Base-by-base conservation (phyloP, 257 asterid species). In the Eucommia ulmoides region DNA sequence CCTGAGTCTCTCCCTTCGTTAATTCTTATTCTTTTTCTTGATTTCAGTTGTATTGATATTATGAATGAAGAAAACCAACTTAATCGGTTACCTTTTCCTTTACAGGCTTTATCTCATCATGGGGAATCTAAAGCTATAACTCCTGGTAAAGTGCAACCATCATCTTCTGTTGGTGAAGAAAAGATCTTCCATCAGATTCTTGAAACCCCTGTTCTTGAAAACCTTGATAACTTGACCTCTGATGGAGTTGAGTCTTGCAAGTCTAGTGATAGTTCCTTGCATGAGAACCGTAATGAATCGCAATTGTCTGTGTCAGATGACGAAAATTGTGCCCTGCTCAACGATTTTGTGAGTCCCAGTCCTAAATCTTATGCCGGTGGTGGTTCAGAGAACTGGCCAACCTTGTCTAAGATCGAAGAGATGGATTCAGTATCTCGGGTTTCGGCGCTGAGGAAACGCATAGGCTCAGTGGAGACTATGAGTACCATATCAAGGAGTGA, bases 381-480 rank as follows among this genome's bases (percentile, higher is more conserved):
- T n/a, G 52, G 26, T 26, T 46, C 41, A 49, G 53, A 18, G 22
- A 69, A 76, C 50, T 16, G 33, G 47, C 96, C 93, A 15, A 65
- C 86, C 69, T 53, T 89, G 64, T 75, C 92, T 10, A 50, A 20
- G 24, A 67, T 89, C 51, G 49, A 74, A 65, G 65, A 60, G 50
- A 78, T 85, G 93, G 77, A 75, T 20, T 64, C 88, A 33, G 85
- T 86, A 41, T 72, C 88, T 52, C 87, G 94, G 57, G 80, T 74
- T 42, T 65, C 82, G 7, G 58, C 61, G 82, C 70, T 89, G 59
- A 85, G 74, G 61, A 78, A 66, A 67, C 71, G 64, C 24, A 78
- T 89, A 65, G 66, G 59, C 44, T 24, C 72, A 50, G 41, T 74
- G 17, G 77, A 74, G 80, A 67, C 59, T 22, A 45, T 51, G 71